A percentile compares a stretch with the other conserved stretches of the same genome.
Evolutionary conservation across 768 basidiomycete genomes (phyloP).

Genomic region (Rhodotorula babjevae): DNA sequence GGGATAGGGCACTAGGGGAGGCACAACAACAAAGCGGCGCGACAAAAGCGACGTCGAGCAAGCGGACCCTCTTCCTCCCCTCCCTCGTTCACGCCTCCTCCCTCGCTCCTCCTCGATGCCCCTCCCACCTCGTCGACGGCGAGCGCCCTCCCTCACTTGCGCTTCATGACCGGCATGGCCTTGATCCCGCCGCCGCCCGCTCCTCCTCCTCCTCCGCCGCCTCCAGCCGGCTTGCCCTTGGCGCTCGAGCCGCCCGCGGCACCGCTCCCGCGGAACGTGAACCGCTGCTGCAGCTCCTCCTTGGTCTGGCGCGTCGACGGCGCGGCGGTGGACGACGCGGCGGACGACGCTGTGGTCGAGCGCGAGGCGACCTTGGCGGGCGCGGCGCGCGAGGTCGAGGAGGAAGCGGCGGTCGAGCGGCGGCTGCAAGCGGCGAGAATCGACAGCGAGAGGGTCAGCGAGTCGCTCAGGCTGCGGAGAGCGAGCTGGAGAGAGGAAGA

Average conservation of each 20-base stretch:
- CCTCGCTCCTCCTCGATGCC: neutral
- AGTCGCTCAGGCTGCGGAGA: too few species aligned
- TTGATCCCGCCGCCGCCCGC: constrained; percentile 20
- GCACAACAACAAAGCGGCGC: constrained; percentile 1
- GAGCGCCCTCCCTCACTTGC: neutral
- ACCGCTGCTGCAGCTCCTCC: neutral
- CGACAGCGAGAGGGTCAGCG: too few species aligned
- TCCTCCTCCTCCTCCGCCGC: neutral
- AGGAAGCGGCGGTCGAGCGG: neutral
- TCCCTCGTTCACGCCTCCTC: constrained; percentile 18
- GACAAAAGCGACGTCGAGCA: neutral
- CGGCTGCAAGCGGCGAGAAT: too few species aligned
- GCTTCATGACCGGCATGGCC: constrained; percentile 23
- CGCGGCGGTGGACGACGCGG: too few species aligned
- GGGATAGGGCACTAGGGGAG: neutral
- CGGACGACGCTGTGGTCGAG: too few species aligned
- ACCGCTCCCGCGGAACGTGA: neutral
- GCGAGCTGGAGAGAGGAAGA: too few species aligned
- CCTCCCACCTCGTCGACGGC: neutral
- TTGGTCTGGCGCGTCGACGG: neutral
- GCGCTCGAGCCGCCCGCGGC: neutral
- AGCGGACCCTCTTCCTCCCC: too few species aligned
- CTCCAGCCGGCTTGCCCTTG: too few species aligned
- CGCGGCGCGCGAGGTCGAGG: neutral
- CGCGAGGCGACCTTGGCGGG: too few species aligned